phyloP scores from a whole-genome alignment of 805 yeast genomes.

The Starmerella potacharoeniae region DNA sequence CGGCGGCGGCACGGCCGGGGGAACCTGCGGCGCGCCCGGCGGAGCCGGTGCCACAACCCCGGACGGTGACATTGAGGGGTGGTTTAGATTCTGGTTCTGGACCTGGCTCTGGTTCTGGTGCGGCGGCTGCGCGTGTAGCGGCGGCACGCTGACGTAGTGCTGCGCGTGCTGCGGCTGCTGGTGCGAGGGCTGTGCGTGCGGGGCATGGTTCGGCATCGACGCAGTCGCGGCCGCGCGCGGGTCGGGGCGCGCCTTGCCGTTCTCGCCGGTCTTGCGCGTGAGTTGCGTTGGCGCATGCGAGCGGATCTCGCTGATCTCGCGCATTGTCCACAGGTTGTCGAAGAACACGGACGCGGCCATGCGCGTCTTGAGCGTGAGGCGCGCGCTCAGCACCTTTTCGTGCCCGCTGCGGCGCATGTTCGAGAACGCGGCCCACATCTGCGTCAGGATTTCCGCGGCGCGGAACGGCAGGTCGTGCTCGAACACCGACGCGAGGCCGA shows the following conservation, averaged over 20 bases:
- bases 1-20: not conserved
- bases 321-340: slow-evolving; percentile 72
- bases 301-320: slow-evolving; percentile 77
- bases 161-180: not conserved
- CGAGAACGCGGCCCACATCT: slow-evolving; percentile 81
- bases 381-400: slow-evolving; percentile 24
- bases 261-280: slow-evolving; percentile 6
- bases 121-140: not conserved
- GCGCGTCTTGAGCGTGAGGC: slow-evolving; percentile 52
- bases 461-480: slow-evolving; percentile 90
- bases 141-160: not conserved
- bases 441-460: slow-evolving; percentile 85
- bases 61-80: not conserved
- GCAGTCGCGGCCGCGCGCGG: too few relatives aligned
- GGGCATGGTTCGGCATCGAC: too few relatives aligned
- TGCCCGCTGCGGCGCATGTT: slow-evolving; percentile 39
- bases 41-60: not conserved
- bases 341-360: slow-evolving; percentile 90
- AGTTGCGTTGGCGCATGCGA: slow-evolving; percentile 30
- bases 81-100: not conserved
- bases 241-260: not conserved
- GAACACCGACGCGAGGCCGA: slow-evolving; percentile 69
- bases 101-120: not conserved
- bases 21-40: not conserved
- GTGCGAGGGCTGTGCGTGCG: too few relatives aligned